Evolutionary conservation across 176 grass and related monocot species (phyloP).

Genomic region (Luzula sylvatica): DNA sequence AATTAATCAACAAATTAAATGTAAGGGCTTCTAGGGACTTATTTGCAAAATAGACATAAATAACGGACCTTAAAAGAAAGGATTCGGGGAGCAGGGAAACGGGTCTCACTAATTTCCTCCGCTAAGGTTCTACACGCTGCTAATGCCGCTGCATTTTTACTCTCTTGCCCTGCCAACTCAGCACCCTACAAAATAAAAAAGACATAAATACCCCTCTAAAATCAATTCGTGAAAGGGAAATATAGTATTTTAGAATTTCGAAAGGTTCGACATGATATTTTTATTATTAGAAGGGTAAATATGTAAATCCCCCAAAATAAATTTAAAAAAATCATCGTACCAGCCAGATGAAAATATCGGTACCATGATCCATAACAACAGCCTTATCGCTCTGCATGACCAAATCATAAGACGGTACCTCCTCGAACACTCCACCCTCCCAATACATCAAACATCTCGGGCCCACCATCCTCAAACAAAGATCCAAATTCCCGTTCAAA

Average conservation of each 20-base stretch:
- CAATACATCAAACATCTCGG: conserved; percentile 88
- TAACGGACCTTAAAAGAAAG: conserved; percentile 82
- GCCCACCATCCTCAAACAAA: conserved; percentile 78
- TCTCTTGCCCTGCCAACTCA: conserved; percentile 90
- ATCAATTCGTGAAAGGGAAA: conserved; percentile 7
- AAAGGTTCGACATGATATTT: neutral
- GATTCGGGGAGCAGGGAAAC: conserved; percentile 93
- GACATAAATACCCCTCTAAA: neutral
- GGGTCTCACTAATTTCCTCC: conserved; percentile 77
- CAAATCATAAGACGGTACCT: conserved; percentile 91
- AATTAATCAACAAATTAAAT: conserved; percentile 20
- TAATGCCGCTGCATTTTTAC: conserved; percentile 79
- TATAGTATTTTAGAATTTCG: no score
- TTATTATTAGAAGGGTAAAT: no score
- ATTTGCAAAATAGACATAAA: neutral
- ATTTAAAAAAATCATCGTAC: conserved; percentile 37
- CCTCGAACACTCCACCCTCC: conserved; percentile 93
- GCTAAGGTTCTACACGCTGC: conserved; percentile 88
- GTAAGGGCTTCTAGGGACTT: neutral
- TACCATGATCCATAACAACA: conserved; percentile 95
- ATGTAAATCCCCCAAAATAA: no score
- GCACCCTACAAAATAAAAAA: conserved; percentile 46
- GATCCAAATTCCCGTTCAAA: conserved; percentile 74
- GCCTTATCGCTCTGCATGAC: conserved; percentile 84
- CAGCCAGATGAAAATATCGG: conserved; percentile 99